A percentile compares a stretch with the other conserved stretches of the same genome.
Conservation (phyloP, 345 rosid genomes). For the Eucalyptus marginata region DNA sequence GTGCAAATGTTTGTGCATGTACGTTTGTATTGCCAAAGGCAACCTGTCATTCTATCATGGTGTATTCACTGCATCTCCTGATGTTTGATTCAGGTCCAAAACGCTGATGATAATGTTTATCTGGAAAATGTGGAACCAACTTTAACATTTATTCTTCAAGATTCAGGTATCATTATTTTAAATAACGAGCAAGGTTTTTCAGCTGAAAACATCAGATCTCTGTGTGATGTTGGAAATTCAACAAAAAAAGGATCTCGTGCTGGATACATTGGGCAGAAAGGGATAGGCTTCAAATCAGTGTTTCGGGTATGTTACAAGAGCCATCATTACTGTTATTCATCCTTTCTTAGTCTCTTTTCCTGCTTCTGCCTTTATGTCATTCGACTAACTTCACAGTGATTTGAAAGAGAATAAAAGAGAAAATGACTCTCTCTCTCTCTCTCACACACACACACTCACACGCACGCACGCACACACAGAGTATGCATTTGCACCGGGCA, state of each 20-base stretch:
- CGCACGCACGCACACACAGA: too few species aligned
- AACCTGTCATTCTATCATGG: not conserved
- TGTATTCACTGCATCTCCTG: slow-evolving; percentile 11
- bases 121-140: slow-evolving; percentile 64
- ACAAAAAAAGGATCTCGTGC: slow-evolving; percentile 69
- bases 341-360: not conserved
- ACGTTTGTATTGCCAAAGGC: not conserved
- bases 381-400: not conserved
- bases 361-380: not conserved
- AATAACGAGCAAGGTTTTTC: slow-evolving; percentile 85
- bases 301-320: slow-evolving; percentile 55
- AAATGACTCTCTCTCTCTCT: not conserved
- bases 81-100: slow-evolving; percentile 70
- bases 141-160: slow-evolving; percentile 66
- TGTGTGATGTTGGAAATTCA: slow-evolving; percentile 95
- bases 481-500: not conserved
- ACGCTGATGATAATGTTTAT: slow-evolving; percentile 90
- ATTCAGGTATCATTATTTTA: slow-evolving; percentile 52
- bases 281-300: slow-evolving; percentile 97
- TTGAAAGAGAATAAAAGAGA: not conserved
- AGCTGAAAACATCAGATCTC: slow-evolving; percentile 73
- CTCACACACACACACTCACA: too few species aligned
- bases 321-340: not conserved
- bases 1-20: not conserved
- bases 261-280: slow-evolving; percentile 93